phyloP scores from a whole-genome alignment of 257 asterid genomes.

The Eustoma russellianum region DNA sequence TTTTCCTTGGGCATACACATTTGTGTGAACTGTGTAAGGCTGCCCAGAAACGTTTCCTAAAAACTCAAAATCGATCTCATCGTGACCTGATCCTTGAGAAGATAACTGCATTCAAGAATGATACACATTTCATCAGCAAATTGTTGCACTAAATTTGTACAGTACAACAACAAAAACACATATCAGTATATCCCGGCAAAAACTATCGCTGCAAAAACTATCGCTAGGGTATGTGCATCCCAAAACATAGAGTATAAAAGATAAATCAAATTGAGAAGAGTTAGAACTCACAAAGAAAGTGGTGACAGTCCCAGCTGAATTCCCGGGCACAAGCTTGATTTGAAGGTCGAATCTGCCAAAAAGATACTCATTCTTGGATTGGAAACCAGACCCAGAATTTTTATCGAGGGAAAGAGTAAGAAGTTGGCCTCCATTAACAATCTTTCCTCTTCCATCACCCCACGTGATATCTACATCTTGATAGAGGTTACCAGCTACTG shows the following conservation, averaged over 20 bases:
- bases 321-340: conserved; percentile 47
- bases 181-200: too few species aligned
- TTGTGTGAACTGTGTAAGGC: conserved; percentile 55
- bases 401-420: conserved; percentile 50
- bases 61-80: conserved; percentile 59
- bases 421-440: conserved; percentile 29
- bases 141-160: too few species aligned
- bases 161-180: too few species aligned
- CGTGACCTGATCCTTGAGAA: conserved; percentile 37
- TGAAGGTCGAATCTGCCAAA: conserved; percentile 50
- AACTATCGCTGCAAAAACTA: too few species aligned
- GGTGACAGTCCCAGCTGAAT: conserved; percentile 78
- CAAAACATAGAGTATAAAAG: too few species aligned
- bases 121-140: too few species aligned
- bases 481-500: conserved; percentile 42
- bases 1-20: conserved; percentile 32
- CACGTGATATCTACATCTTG: conserved; percentile 27
- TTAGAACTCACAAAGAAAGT: conserved; percentile 43
- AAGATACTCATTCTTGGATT: conserved; percentile 34
- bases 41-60: conserved; percentile 41
- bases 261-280: background rate
- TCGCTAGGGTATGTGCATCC: too few species aligned
- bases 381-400: conserved; percentile 52
- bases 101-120: conserved; percentile 18
- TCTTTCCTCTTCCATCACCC: conserved; percentile 41